phyloP scores from a whole-genome alignment of 2,329 filamentous ascomycete genomes.

The Clonostachys byssicola region DNA sequence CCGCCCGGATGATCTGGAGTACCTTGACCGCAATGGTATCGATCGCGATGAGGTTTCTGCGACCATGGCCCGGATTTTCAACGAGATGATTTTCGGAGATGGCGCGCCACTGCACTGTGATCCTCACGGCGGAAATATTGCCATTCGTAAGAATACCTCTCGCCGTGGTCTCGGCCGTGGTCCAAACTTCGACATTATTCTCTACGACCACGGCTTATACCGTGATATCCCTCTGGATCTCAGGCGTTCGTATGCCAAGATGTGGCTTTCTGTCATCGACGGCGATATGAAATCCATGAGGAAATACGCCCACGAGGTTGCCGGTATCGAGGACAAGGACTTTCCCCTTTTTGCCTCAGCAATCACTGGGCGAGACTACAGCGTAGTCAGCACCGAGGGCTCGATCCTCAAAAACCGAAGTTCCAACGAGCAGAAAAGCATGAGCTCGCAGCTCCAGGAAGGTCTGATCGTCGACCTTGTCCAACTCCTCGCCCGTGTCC shows the following conservation, averaged over 20 bases:
- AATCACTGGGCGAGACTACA: slow-evolving; percentile 91
- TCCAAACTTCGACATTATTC: slow-evolving; percentile 87
- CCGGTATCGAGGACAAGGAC: slow-evolving; percentile 81
- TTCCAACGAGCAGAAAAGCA: slow-evolving; percentile 77
- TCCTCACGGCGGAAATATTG: slow-evolving; percentile 93
- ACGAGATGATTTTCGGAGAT: slow-evolving; percentile 97
- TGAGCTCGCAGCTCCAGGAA: slow-evolving; percentile 78
- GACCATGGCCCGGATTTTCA: slow-evolving; percentile 87
- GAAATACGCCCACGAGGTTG: slow-evolving; percentile 82
- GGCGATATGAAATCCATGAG: slow-evolving; percentile 84
- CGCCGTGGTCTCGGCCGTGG: slow-evolving; percentile 43
- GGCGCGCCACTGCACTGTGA: slow-evolving; percentile 92
- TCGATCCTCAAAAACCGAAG: slow-evolving; percentile 58
- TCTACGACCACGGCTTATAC: slow-evolving; percentile 97
- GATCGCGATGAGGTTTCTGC: slow-evolving; percentile 95
- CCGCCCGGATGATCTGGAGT: slow-evolving; percentile 84
- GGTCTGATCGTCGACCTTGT: slow-evolving; percentile 87
- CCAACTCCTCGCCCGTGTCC: slow-evolving; percentile 81
- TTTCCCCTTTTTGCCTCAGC: slow-evolving; percentile 95
- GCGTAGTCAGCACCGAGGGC: slow-evolving; percentile 61
- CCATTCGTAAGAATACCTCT: slow-evolving; percentile 72
- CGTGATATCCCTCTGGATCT: slow-evolving; percentile 79
- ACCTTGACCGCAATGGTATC: slow-evolving; percentile 80
- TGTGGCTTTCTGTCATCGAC: slow-evolving; percentile 95
- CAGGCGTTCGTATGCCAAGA: slow-evolving; percentile 85